phyloP scores from a whole-genome alignment of 192 early-diverging fungal species.

The Coemansia sp. region DNA sequence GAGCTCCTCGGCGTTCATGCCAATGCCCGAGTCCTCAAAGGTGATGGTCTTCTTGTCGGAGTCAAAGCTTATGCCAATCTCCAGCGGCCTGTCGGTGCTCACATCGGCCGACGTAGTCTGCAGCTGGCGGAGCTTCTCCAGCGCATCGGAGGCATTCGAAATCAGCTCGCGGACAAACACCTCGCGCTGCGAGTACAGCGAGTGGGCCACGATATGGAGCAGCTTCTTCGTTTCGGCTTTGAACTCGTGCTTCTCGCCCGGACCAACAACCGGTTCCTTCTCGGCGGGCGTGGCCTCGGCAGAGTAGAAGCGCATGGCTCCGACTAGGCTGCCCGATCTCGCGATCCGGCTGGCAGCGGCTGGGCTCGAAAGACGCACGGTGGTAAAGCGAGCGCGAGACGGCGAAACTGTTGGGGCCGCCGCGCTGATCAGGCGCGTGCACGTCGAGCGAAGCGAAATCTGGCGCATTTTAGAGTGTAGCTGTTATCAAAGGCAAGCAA shows the following conservation, averaged over 20 bases:
- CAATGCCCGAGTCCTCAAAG: conserved; percentile 91
- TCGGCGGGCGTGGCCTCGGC: conserved; percentile 13
- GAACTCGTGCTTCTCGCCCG: conserved; percentile 62
- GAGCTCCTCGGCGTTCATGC: conserved; percentile 89
- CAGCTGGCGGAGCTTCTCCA: conserved; percentile 88
- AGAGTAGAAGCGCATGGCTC: conserved; percentile 24
- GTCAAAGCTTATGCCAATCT: conserved; percentile 79
- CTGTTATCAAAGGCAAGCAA: neutral
- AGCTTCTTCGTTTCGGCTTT: conserved; percentile 87
- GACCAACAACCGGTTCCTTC: conserved; percentile 4
- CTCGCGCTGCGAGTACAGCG: conserved; percentile 91
- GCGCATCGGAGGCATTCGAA: conserved; percentile 92
- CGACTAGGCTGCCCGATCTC: neutral
- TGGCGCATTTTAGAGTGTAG: conserved; percentile 31
- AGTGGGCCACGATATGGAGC: conserved; percentile 94
- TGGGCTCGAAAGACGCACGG: neutral
- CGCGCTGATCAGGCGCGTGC: conserved; percentile 13
- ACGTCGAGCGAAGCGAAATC: conserved; percentile 20
- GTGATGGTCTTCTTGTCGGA: conserved; percentile 67
- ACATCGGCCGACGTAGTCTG: conserved; percentile 77
- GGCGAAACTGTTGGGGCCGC: neutral
- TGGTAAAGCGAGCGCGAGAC: neutral
- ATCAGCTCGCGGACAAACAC: conserved; percentile 97
- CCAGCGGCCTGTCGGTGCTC: conserved; percentile 72
- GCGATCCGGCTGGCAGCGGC: neutral